A percentile compares a stretch with the other conserved stretches of the same genome.
phyloP scores from a whole-genome alignment of 2,329 filamentous ascomycete genomes.

The Fusarium chuoi region DNA sequence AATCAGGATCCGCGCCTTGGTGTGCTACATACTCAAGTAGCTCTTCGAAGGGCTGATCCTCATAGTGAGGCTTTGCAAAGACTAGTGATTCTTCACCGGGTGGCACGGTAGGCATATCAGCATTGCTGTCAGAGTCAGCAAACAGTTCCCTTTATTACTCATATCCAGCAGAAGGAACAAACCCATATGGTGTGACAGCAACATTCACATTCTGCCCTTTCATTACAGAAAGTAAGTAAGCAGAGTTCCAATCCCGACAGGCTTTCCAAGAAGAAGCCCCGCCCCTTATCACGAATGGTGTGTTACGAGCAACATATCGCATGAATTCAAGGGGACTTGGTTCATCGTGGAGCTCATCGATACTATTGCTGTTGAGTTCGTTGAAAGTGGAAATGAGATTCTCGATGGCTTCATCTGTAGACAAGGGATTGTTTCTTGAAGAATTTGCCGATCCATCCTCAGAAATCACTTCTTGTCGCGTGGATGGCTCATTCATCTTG shows the following conservation, averaged over 20 bases:
- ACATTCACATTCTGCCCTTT: conserved; percentile 72
- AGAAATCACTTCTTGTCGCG: too few species aligned
- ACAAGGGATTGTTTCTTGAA: background rate
- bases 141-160: background rate
- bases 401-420: conserved; percentile 38
- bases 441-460: too few species aligned
- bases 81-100: conserved; percentile 48
- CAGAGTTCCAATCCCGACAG: conserved; percentile 68
- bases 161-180: conserved; percentile 53
- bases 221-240: conserved; percentile 67
- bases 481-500: too few species aligned
- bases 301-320: conserved; percentile 78
- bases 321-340: conserved; percentile 84
- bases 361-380: conserved; percentile 71
- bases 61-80: conserved; percentile 80
- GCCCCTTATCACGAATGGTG: conserved; percentile 76
- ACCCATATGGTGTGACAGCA: conserved; percentile 78
- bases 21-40: conserved; percentile 71
- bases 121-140: conserved; percentile 46
- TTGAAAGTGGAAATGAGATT: conserved; percentile 75
- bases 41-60: conserved; percentile 67
- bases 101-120: conserved; percentile 49
- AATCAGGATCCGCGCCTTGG: conserved; percentile 61
- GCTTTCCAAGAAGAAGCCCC: conserved; percentile 73
- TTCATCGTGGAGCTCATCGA: conserved; percentile 71